These are phyloP conservation scores for Calvatia gigantea DNA, from an alignment of 768 basidiomycete genomes.

Conservation along the genomic window DNA sequence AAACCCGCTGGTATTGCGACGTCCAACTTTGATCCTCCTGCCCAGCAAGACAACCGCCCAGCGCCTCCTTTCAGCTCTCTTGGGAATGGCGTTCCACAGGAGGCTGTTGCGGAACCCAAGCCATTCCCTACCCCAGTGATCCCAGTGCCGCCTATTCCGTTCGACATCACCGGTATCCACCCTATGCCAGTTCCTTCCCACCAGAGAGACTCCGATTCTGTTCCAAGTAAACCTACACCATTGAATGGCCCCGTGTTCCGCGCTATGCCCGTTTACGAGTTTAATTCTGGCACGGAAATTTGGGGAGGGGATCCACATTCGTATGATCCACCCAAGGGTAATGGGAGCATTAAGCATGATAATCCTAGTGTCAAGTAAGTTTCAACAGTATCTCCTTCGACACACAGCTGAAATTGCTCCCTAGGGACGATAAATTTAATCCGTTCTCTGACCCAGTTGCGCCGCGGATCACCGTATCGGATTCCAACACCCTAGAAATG, in stretches of 20 bases:
- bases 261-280: slow-evolving; percentile 2
- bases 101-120: background rate
- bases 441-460: slow-evolving; percentile 12
- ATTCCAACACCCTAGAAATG: slow-evolving; percentile 18
- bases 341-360: background rate
- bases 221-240: background rate
- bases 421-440: background rate
- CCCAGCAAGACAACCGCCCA: background rate
- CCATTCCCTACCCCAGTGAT: background rate
- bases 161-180: slow-evolving; percentile 1
- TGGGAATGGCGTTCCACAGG: background rate
- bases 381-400: background rate
- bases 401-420: background rate
- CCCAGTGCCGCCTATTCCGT: slow-evolving; percentile 1
- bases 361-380: background rate
- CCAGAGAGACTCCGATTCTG: background rate
- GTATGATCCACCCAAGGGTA: background rate
- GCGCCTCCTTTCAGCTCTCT: background rate
- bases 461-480: slow-evolving; percentile 23
- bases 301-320: background rate
- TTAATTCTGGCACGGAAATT: background rate
- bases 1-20: background rate
- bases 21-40: background rate
- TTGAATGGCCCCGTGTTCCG: background rate
- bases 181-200: slow-evolving; percentile 6